Evolutionary conservation across 2,329 filamentous ascomycete species (phyloP).

Genomic region (Diaporthe longicolla): DNA sequence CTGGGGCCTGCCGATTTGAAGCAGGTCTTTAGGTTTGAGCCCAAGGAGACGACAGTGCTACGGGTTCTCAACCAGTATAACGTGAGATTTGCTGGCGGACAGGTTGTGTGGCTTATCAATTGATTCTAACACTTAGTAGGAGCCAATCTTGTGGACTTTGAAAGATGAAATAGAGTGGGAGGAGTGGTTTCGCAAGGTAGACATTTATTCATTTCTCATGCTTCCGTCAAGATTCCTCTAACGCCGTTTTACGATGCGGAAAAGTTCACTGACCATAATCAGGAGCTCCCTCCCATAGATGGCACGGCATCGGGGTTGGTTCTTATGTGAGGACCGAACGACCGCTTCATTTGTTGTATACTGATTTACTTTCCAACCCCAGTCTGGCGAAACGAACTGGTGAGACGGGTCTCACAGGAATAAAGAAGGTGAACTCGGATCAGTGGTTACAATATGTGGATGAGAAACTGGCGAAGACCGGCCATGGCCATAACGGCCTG

Average conservation of each 20-base stretch:
- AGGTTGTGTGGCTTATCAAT: too few species aligned
- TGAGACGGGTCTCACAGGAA: conserved; percentile 17
- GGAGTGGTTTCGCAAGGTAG: conserved; percentile 28
- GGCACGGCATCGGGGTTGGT: conserved; percentile 25
- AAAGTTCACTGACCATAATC: not conserved
- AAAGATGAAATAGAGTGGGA: conserved; percentile 38
- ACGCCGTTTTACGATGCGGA: too few species aligned
- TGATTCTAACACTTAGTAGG: not conserved
- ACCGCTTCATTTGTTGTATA: not conserved
- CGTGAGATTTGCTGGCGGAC: not conserved
- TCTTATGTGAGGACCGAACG: conserved; percentile 15
- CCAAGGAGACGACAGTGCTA: conserved; percentile 24
- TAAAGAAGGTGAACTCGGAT: conserved; percentile 6
- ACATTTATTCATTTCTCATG: not conserved
- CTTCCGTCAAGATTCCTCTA: too few species aligned
- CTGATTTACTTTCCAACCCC: not conserved
- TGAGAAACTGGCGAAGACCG: not conserved
- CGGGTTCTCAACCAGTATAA: not conserved
- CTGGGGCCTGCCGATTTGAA: conserved; percentile 12
- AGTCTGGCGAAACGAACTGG: conserved; percentile 30
- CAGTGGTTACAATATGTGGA: conserved; percentile 31
- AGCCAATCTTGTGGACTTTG: conserved; percentile 13
- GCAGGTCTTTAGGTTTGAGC: conserved; percentile 30
- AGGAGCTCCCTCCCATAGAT: not conserved
- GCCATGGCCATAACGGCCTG: not conserved